These are phyloP conservation scores for Candida gorgasii DNA, from an alignment of 805 yeast genomes.

Conservation along the genomic window DNA sequence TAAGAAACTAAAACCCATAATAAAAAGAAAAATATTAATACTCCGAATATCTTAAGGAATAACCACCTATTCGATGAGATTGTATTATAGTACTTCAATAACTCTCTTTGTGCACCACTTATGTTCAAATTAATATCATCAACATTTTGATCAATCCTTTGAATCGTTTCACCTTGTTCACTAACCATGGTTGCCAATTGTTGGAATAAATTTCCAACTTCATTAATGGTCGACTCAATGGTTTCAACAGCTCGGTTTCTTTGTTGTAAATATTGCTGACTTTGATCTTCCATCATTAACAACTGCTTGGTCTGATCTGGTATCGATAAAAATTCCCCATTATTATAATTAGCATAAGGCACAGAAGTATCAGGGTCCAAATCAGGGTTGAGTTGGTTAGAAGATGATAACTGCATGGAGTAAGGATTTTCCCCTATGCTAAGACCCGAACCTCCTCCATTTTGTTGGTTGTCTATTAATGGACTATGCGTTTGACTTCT, in stretches of 20 bases:
- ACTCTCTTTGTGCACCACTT: conserved; percentile 90
- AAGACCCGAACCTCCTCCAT: conserved; percentile 19
- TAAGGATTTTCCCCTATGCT: conserved; percentile 40
- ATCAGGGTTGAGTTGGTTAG: conserved; percentile 21
- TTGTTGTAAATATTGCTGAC: conserved; percentile 71
- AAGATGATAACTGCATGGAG: conserved; percentile 6
- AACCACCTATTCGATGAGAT: conserved; percentile 92
- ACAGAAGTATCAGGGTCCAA: conserved; percentile 25
- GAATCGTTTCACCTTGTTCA: conserved; percentile 95
- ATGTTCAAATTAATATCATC: conserved; percentile 91
- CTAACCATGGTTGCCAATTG: conserved; percentile 97
- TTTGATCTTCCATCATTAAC: conserved; percentile 78
- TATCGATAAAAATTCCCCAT: conserved; percentile 59
- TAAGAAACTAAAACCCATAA: conserved; percentile 78
- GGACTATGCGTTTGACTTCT: conserved; percentile 27
- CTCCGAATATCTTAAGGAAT: conserved; percentile 84
- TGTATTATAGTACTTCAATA: conserved; percentile 83
- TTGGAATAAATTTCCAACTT: conserved; percentile 90
- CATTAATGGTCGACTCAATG: conserved; percentile 94
- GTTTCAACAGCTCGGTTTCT: conserved; percentile 92
- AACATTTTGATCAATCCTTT: conserved; percentile 91
- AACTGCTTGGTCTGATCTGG: conserved; percentile 84
- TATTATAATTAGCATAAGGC: conserved; percentile 26
- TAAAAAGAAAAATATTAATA: conserved; percentile 72
- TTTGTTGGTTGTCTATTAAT: conserved; percentile 15